Conservation (phyloP, 2,329 filamentous ascomycete species). For the Ramularia endophylla region DNA sequence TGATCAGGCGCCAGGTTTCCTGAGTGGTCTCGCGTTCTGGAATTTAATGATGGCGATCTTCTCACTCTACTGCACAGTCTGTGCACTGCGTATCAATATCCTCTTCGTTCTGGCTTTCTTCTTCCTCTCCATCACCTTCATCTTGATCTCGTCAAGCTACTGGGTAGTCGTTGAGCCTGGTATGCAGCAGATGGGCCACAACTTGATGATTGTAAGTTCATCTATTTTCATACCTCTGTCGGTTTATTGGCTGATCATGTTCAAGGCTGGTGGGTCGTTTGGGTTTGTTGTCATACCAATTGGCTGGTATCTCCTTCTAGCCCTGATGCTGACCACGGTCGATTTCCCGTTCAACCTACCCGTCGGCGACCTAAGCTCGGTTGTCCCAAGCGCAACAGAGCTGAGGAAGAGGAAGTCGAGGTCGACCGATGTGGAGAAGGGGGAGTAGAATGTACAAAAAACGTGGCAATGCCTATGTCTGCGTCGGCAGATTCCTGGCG, state of each 20-base stretch:
- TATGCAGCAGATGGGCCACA: slow-evolving; percentile 2
- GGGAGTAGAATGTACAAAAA: neutral
- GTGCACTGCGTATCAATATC: slow-evolving; percentile 13
- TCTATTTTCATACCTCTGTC: neutral
- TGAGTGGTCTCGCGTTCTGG: slow-evolving; percentile 10
- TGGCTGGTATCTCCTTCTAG: slow-evolving; percentile 18
- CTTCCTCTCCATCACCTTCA: slow-evolving; percentile 16
- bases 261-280: slow-evolving; percentile 13
- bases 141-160: slow-evolving; percentile 11
- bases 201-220: slow-evolving; percentile 7
- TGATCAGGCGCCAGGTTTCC: neutral
- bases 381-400: slow-evolving; percentile 12
- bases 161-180: slow-evolving; percentile 12
- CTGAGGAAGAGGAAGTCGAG: slow-evolving; percentile 13
- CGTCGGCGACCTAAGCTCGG: slow-evolving; percentile 16
- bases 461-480: no score
- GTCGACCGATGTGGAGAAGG: slow-evolving; percentile 11
- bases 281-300: slow-evolving; percentile 16
- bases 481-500: no score
- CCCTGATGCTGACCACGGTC: slow-evolving; percentile 16
- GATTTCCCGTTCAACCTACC: slow-evolving; percentile 17
- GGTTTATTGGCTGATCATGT: neutral
- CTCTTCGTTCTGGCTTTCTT: slow-evolving; percentile 17
- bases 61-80: slow-evolving; percentile 17
- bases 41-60: slow-evolving; percentile 19